phyloP scores from a whole-genome alignment of 2,329 filamentous ascomycete genomes.

The Fusarium brachygibbosum region DNA sequence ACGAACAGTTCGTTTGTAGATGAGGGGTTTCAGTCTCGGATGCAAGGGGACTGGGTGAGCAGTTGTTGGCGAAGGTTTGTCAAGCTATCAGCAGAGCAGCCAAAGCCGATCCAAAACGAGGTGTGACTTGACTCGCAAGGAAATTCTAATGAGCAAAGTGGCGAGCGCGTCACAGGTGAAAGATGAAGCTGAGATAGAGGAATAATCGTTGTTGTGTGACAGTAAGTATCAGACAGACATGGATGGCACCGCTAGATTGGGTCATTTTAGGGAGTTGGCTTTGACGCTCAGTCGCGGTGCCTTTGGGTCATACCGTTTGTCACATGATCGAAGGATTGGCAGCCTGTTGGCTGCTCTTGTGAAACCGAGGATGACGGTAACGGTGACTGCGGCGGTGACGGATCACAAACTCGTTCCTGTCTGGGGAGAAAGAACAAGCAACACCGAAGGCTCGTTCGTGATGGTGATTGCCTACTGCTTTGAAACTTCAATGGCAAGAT shows the following conservation, averaged over 20 bases:
- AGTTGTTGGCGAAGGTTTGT: conserved; percentile 18
- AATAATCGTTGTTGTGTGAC: conserved; percentile 41
- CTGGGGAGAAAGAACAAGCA: conserved; percentile 16
- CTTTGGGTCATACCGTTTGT: conserved; percentile 34
- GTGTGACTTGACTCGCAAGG: conserved; percentile 9
- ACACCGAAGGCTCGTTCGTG: conserved; percentile 11
- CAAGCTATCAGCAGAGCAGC: conserved; percentile 23
- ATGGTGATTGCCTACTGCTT: conserved; percentile 21
- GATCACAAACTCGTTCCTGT: conserved; percentile 36
- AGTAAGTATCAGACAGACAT: conserved; percentile 22
- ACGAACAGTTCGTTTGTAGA: conserved; percentile 23
- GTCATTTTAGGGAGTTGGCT: conserved; percentile 34
- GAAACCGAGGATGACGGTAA: conserved; percentile 35
- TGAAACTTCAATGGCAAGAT: conserved; percentile 14
- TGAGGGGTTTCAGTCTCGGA: conserved; percentile 38
- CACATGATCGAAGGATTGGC: conserved; percentile 45
- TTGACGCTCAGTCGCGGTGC: conserved; percentile 10
- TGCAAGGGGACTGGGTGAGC: conserved; percentile 35
- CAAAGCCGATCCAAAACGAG: conserved; percentile 22
- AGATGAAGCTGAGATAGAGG: conserved; percentile 8
- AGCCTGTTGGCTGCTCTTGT: conserved; percentile 33
- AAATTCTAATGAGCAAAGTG: conserved; percentile 11
- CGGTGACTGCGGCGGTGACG: conserved; percentile 23
- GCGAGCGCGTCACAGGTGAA: conserved; percentile 24
- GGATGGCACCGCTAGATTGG: conserved; percentile 42